These are phyloP conservation scores for Magnaporthiopsis incrustans DNA, from an alignment of 2,329 filamentous ascomycete genomes.

Conservation along the genomic window DNA sequence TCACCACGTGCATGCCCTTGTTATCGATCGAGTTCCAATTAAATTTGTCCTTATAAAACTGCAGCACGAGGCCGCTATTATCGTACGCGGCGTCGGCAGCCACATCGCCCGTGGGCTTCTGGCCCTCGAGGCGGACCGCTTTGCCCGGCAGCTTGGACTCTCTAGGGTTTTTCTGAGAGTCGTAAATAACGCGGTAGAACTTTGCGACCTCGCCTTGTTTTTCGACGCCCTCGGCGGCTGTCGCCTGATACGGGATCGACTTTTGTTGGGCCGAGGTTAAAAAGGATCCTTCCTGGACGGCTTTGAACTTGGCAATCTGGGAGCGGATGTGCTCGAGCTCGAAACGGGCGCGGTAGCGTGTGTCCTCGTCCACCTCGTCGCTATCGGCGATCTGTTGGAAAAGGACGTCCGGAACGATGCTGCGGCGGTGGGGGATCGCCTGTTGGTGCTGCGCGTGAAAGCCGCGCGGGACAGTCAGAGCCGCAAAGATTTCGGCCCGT, in stretches of 20 bases:
- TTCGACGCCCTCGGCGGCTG: slow-evolving; percentile 9
- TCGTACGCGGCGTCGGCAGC: slow-evolving; percentile 41
- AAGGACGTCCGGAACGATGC: slow-evolving; percentile 7
- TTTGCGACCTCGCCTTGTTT: slow-evolving; percentile 16
- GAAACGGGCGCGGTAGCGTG: neutral
- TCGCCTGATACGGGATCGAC: slow-evolving; percentile 12
- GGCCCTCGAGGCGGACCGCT: slow-evolving; percentile 33
- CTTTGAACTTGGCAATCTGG: slow-evolving; percentile 22
- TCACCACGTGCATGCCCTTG: slow-evolving; percentile 38
- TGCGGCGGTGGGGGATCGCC: neutral
- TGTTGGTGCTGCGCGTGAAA: neutral
- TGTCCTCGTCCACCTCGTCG: slow-evolving; percentile 4
- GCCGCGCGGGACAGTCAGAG: slow-evolving; percentile 4
- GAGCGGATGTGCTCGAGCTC: slow-evolving; percentile 28
- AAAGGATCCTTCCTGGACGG: slow-evolving; percentile 14
- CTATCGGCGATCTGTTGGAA: slow-evolving; percentile 4
- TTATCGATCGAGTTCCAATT: slow-evolving; percentile 45
- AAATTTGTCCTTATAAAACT: slow-evolving; percentile 42
- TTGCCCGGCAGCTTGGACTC: slow-evolving; percentile 33
- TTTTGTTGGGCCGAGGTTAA: slow-evolving; percentile 10
- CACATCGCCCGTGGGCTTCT: slow-evolving; percentile 30
- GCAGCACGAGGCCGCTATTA: slow-evolving; percentile 39
- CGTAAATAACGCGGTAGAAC: slow-evolving; percentile 35
- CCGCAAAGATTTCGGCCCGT: neutral
- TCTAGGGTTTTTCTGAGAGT: slow-evolving; percentile 29